Evolutionary conservation across 495 filamentous ascomycete species (phyloP), one percentile per base, ranked within the genome.

Genomic region (Podospora tetraspora): DNA sequence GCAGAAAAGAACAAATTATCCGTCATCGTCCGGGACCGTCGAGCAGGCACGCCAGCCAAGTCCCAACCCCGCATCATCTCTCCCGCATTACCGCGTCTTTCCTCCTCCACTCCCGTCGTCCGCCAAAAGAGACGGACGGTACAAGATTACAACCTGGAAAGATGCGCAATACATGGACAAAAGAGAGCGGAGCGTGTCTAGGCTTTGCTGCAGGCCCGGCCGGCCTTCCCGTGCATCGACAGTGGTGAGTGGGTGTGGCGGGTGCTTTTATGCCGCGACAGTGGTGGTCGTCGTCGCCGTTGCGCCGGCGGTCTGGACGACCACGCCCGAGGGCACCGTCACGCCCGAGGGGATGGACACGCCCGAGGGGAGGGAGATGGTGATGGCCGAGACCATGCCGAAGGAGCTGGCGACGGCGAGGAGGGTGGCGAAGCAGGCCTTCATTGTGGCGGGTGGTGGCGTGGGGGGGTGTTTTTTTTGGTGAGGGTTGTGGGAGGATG

Each of bases 321-420:
- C 43, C 12, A 81, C 72, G 19, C 72, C 70, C 29, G 72, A 70
- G 66, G 74, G 70, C 19, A 74, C 62, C 6, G 66, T 57, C 60
- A 78, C 69, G 23, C 75, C 75, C 1, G 67, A 70, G 27, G 75
- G 75, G 61, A 74, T 66, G 22, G 74, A 63, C 64, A 71, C 70
- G 30, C 73, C 73, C 1, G 73, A 73, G 16, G 73, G 67, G 3
- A 76, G 67, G 9, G 72, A 70, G 70, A 76, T 70, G 67, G 75
- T 76, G 67, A 75, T 70, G 62, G 66, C 69, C 27, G 64, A 65
- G 58, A 64, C 66, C 57, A 61, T 25, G 68, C 61, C n/a, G 62
- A 69, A 6, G 59, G 43, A 12, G 68, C 61, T 32, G 67, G 64
- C 61, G 66, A 62, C 13, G 32, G 64, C 12, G 67, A 61, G 32